Conservation (phyloP, 352 stramenopile genomes). For the Achlya hypogyna region DNA sequence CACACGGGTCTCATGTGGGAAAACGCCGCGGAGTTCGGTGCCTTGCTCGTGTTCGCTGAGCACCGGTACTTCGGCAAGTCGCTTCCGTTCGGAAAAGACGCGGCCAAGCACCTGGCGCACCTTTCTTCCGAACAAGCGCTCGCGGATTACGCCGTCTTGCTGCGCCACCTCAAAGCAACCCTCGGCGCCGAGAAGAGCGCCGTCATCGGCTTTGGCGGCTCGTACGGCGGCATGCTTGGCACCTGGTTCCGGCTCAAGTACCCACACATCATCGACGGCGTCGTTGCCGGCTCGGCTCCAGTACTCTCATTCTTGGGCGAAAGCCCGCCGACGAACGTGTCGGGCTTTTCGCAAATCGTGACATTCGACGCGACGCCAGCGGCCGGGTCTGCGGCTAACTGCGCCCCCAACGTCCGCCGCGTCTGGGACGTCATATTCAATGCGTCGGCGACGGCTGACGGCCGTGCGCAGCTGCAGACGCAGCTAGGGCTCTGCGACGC, state of each 20-base stretch:
- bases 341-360: slow-evolving; percentile 33
- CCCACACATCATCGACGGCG: slow-evolving; percentile 55
- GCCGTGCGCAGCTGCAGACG: slow-evolving; percentile 32
- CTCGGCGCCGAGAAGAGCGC: slow-evolving; percentile 29
- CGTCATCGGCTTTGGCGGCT: slow-evolving; percentile 64
- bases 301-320: slow-evolving; percentile 48
- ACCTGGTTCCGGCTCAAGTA: slow-evolving; percentile 74
- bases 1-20: slow-evolving; percentile 68
- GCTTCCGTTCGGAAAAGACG: slow-evolving; percentile 31
- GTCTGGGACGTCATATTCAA: slow-evolving; percentile 50
- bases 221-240: slow-evolving; percentile 66
- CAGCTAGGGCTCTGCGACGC: slow-evolving; percentile 50
- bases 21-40: slow-evolving; percentile 49
- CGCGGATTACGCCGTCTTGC: slow-evolving; percentile 56
- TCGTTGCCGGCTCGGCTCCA: slow-evolving; percentile 52
- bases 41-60: slow-evolving; percentile 63
- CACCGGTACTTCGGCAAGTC: slow-evolving; percentile 73
- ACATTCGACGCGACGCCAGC: slow-evolving; percentile 57
- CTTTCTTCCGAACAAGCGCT: slow-evolving; percentile 34
- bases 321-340: slow-evolving; percentile 30
- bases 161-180: slow-evolving; percentile 37
- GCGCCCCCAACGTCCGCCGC: slow-evolving; percentile 66
- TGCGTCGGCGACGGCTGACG: slow-evolving; percentile 36
- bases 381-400: slow-evolving; percentile 56
- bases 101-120: neutral